phyloP scores from a whole-genome alignment of 1,284 basidiomycete genomes.

The Grifola frondosa region DNA sequence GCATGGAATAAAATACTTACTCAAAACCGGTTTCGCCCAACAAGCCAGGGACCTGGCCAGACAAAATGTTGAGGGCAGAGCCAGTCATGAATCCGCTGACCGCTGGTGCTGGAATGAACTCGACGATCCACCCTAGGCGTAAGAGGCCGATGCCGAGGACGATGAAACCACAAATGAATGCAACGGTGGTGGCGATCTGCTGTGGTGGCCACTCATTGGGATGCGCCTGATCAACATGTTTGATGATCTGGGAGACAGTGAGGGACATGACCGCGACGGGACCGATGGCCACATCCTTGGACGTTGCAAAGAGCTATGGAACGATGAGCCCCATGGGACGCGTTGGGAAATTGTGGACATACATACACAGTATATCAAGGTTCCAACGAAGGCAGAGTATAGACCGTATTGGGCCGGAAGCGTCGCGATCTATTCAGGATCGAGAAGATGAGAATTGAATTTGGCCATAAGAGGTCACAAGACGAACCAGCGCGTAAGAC shows the following conservation, averaged over 20 bases:
- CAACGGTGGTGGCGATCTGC: constrained; percentile 81
- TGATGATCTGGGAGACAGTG: constrained; percentile 79
- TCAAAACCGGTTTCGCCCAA: constrained; percentile 83
- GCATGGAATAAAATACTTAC: constrained; percentile 41
- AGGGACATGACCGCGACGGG: constrained; percentile 97
- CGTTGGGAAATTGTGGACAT: constrained; percentile 13
- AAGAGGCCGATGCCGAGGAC: constrained; percentile 89
- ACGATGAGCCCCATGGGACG: constrained; percentile 24
- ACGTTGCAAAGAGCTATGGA: constrained; percentile 85
- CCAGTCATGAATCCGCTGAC: constrained; percentile 94
- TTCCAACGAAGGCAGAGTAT: constrained; percentile 95
- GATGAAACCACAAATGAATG: constrained; percentile 89
- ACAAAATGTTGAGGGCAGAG: constrained; percentile 82
- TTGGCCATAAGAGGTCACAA: background rate
- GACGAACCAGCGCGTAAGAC: constrained; percentile 68
- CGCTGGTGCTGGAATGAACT: constrained; percentile 89
- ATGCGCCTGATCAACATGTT: constrained; percentile 52
- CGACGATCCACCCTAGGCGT: constrained; percentile 90
- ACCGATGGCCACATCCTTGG: constrained; percentile 92
- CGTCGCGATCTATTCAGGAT: constrained; percentile 66
- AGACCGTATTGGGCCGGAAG: constrained; percentile 87
- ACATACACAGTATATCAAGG: constrained; percentile 74
- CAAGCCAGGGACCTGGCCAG: constrained; percentile 80
- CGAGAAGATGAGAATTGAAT: background rate
- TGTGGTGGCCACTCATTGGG: constrained; percentile 58